phyloP scores from a whole-genome alignment of 441 rosid genomes.

The Croton laevigatus region DNA sequence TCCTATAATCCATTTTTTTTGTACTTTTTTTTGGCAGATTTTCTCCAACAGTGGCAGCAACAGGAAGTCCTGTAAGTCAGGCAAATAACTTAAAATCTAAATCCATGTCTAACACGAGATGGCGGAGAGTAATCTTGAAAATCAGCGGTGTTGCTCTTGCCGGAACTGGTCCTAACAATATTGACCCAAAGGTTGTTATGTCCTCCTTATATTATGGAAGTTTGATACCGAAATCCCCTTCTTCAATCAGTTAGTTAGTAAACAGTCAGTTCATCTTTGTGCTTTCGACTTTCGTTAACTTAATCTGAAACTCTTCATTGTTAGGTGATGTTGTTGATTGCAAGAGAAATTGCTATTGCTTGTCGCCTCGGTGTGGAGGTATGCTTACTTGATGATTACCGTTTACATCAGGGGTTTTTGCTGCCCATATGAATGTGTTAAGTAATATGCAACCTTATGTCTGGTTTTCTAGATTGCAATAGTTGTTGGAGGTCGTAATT shows the following conservation, averaged over 20 bases:
- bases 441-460: not conserved
- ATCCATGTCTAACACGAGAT: slow-evolving; percentile 50
- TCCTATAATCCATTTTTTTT: not conserved
- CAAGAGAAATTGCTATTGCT: slow-evolving; percentile 73
- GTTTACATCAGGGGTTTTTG: not conserved
- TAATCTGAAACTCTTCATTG: slow-evolving; percentile 16
- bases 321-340: slow-evolving; percentile 68
- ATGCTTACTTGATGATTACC: not conserved
- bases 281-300: not conserved
- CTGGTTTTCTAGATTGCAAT: slow-evolving; percentile 57
- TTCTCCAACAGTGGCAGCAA: slow-evolving; percentile 31
- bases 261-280: not conserved
- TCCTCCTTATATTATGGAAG: not conserved
- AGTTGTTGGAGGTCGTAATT: slow-evolving; percentile 88
- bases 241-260: not conserved
- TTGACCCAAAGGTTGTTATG: slow-evolving; percentile 72
- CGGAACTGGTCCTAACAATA: slow-evolving; percentile 51
- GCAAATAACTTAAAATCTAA: slow-evolving; percentile 41
- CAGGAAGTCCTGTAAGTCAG: slow-evolving; percentile 44
- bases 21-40: slow-evolving; percentile 33
- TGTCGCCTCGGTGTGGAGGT: slow-evolving; percentile 81
- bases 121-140: slow-evolving; percentile 84
- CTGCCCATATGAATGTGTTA: not conserved
- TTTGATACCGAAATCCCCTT: not conserved
- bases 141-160: slow-evolving; percentile 83